Percentiles rank a stretch among this genome's conserved stretches.
Evolutionary conservation across 1,284 basidiomycete species (phyloP).

Genomic region (Calocybe gambosa): DNA sequence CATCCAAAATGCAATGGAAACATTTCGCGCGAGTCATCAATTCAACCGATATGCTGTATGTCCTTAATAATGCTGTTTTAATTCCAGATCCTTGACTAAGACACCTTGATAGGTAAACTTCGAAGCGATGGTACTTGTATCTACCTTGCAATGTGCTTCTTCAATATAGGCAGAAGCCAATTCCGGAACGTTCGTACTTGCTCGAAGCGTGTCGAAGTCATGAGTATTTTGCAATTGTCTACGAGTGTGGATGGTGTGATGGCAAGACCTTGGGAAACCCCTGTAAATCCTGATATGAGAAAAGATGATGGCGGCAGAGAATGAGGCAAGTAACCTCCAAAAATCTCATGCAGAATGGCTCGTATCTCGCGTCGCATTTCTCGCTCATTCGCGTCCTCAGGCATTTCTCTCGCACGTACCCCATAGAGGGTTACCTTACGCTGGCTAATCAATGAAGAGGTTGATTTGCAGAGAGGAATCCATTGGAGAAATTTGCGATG

Average conservation of each 20-base stretch:
- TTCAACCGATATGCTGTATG: slow-evolving; percentile 54
- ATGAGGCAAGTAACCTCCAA: slow-evolving; percentile 41
- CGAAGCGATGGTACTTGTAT: slow-evolving; percentile 9
- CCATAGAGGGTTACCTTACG: slow-evolving; percentile 66
- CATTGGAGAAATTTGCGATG: slow-evolving; percentile 63
- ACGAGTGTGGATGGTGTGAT: slow-evolving; percentile 36
- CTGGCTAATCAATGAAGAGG: slow-evolving; percentile 55
- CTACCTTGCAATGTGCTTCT: slow-evolving; percentile 45
- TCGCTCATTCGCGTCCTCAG: slow-evolving; percentile 61
- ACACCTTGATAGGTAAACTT: not conserved
- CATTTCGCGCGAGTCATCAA: slow-evolving; percentile 56
- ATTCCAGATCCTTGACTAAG: slow-evolving; percentile 7
- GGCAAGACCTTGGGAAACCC: slow-evolving; percentile 21
- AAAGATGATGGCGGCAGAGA: not conserved
- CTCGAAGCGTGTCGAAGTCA: slow-evolving; percentile 58
- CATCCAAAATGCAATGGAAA: slow-evolving; percentile 63
- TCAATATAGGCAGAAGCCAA: slow-evolving; percentile 66
- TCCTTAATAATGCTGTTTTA: slow-evolving; percentile 31
- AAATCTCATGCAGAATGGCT: slow-evolving; percentile 57
- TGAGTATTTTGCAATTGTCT: slow-evolving; percentile 36
- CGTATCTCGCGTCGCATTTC: slow-evolving; percentile 65
- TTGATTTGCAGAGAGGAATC: slow-evolving; percentile 59
- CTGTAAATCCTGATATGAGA: slow-evolving; percentile 20
- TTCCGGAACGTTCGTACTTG: slow-evolving; percentile 59
- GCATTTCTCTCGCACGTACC: slow-evolving; percentile 55